Evolutionary conservation across 2,329 filamentous ascomycete species (phyloP), one percentile per base, ranked within the genome.

Genomic region (Setomelanomma holmii): DNA sequence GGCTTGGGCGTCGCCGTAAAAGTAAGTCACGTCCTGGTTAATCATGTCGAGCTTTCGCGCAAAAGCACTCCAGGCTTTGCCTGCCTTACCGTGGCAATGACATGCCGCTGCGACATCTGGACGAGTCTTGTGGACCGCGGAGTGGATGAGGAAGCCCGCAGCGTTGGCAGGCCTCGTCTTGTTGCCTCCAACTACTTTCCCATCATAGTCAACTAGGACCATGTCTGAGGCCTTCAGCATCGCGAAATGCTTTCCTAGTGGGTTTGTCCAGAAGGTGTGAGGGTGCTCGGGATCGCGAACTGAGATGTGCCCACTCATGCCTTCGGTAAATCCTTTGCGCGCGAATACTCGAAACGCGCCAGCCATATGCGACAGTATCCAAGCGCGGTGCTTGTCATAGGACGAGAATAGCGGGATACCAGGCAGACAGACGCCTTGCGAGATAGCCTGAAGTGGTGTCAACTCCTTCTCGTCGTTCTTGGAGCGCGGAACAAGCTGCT

Each of bases 91-190:
- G 69, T 91, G 88, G 3, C 85, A 84, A 66, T 91, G 89, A 71
- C 86, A 89, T 23, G 87, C 83, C 16, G 88, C 86, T 61, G 86
- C 79, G 30, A 88, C 84, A 67, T 89, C 82, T 4, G 83, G 82
- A 24, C 88, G 78, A 4, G 85, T 85, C 73, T 86, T 86, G 75
- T 89, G 84, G 10, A 91, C 78, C 20, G 86, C 87, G 5, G 81
- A 82, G 74, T 91, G 88, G 60, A 91, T 91, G 56, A 86, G 75
- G 67, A 88, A 90, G 5, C 88, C 88, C 0, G 88, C 86, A 3
- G 84, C 82, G 69, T 91, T 91, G 40, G 82, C 82, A 1, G 87
- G 83, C 24, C 82, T 78, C 12, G 73, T 80, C 51, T 76, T 79
- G 63, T 88, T 87, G 1, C 87, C 87, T 14, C 85, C 86, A 4